Evolutionary conservation across 192 early-diverging fungal genomes (phyloP), one percentile per base, ranked within the genome.

Genomic region (Oehlia diaphana): DNA sequence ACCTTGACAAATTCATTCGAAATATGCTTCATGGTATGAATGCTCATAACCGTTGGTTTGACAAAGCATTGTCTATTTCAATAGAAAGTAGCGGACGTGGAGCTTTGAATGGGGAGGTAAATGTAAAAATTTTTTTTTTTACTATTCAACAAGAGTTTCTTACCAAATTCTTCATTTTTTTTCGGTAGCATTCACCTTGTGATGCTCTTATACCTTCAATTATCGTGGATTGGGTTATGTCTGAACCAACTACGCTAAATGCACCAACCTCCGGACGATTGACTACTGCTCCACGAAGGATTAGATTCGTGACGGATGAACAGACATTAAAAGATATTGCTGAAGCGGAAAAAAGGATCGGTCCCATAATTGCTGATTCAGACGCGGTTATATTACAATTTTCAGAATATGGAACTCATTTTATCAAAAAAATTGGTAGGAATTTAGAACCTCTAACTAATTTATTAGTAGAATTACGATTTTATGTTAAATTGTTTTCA

Each of bases 31-130:
- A 94, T 77, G 90, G 88, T 4, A 79, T 86, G 26, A 84, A 82
- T n/a, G 95, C 93, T 5, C 91, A 90, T 83, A 97, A 97, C 80
- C 88, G 96, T 4, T 97, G 96, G 96, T 95, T 92, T 79, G 96
- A 97, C 84, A 97, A 95, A 83, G 87, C 86, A 9, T 70, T 94
- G n/a, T 90, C 85, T 19, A 74, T 95, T 39, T 82, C 89, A 37
- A 84, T 95, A 67, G 92, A 93, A 68, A 89, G 91, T 76, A 94
- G 94, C 82, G 96, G 95, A 64, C 82, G 89, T 14, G 88, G 86
- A 21, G 87, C 84, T 4, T 84, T 90, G 39, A 72, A 89, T 63
- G 93, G 93, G 31, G 93, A 94, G 50, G 81, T 83, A 68, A 37
- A 53, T 16, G 42, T 64, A 9, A 13, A 70, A 26, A 76, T 74